Evolutionary conservation across 208 protist genomes (phyloP).

Genomic region (Angomonas deanei): DNA sequence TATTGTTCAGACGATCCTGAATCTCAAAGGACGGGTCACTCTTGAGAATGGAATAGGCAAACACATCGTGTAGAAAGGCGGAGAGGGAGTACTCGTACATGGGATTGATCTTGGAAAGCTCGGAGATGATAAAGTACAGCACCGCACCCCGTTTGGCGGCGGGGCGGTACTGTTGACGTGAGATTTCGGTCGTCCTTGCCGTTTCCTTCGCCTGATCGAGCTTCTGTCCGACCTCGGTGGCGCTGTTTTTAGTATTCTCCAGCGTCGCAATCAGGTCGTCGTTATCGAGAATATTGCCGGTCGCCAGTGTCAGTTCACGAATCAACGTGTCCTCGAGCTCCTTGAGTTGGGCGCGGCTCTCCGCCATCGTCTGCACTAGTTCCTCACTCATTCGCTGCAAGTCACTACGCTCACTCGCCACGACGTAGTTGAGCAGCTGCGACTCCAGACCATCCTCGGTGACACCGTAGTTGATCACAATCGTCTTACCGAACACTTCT

Average conservation of each 20-base stretch:
- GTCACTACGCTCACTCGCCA: constrained; percentile 95
- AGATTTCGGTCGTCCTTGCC: constrained; percentile 93
- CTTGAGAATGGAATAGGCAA: constrained; percentile 93
- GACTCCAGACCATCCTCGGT: constrained; percentile 97
- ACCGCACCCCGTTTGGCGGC: constrained; percentile 96
- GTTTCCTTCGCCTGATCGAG: constrained; percentile 94
- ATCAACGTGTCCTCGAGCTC: constrained; percentile 98
- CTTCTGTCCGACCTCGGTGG: constrained; percentile 94
- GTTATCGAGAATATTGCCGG: constrained; percentile 98
- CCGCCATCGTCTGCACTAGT: constrained; percentile 95
- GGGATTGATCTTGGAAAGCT: constrained; percentile 94
- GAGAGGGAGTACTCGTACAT: constrained; percentile 99
- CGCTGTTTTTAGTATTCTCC: constrained; percentile 97
- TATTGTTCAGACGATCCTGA: constrained; percentile 94
- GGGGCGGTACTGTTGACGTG: constrained; percentile 94
- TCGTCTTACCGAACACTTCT: constrained; percentile 96
- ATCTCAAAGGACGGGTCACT: constrained; percentile 90
- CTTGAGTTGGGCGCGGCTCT: constrained; percentile 96
- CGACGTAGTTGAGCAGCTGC: constrained; percentile 98
- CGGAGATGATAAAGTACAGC: constrained; percentile 97
- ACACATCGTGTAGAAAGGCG: constrained; percentile 96
- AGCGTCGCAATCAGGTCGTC: constrained; percentile 97
- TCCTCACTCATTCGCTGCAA: constrained; percentile 94
- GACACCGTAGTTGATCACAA: constrained; percentile 99
- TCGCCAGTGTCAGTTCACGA: constrained; percentile 92